phyloP scores from a whole-genome alignment of 2,329 filamentous ascomycete species.

The Cercospora sp. region DNA sequence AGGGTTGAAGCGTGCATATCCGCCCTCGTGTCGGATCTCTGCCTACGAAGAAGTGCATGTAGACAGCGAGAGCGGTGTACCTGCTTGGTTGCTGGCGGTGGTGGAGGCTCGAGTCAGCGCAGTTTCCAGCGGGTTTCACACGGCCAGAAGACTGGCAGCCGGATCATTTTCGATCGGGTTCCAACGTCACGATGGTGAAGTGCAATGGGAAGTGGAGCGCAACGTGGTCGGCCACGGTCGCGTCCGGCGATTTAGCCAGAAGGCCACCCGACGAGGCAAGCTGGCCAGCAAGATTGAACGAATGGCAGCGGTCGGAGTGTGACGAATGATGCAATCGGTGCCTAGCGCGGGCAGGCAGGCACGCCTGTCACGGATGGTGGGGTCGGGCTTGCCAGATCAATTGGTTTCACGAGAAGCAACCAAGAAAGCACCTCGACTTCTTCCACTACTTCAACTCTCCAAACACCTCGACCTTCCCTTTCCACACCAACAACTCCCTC shows the following conservation, averaged over 20 bases:
- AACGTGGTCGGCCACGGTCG: neutral
- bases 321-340: slow-evolving; percentile 1
- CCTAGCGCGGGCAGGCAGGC: neutral
- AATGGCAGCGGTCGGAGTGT: neutral
- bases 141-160: neutral
- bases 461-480: neutral
- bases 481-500: neutral
- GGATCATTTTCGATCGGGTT: neutral
- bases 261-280: neutral
- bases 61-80: slow-evolving; percentile 9
- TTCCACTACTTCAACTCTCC: neutral
- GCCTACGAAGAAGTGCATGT: neutral
- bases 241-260: neutral
- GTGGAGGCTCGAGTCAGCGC: neutral
- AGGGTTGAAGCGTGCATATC: slow-evolving; percentile 6
- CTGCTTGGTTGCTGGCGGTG: neutral
- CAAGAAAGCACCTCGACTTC: neutral
- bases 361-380: slow-evolving; percentile 3
- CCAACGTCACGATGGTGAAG: slow-evolving; percentile 1
- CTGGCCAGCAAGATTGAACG: neutral
- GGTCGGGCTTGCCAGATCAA: neutral
- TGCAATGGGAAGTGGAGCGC: slow-evolving; percentile 3
- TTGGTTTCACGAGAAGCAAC: neutral
- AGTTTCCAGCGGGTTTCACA: neutral
- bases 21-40: slow-evolving; percentile 7